Conservation (phyloP, 2,329 filamentous ascomycete species). For the Aspergillus felis region DNA sequence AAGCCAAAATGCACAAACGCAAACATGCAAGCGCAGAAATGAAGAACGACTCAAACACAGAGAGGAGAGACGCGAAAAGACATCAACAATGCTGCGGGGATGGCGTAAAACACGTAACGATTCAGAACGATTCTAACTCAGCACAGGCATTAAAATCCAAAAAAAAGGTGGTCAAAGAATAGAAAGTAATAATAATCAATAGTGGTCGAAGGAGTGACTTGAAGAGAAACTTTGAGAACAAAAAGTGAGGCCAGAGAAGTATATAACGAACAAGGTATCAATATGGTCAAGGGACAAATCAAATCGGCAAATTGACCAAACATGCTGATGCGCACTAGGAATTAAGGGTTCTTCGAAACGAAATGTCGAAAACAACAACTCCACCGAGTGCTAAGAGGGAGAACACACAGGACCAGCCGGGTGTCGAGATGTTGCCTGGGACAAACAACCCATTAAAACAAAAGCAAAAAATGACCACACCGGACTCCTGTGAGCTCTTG, state of each 20-base stretch:
- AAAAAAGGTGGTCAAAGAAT: constrained; percentile 6
- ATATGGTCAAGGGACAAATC: constrained; percentile 14
- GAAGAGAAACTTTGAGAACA: constrained; percentile 11
- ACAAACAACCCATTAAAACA: constrained; percentile 33
- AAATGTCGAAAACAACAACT: constrained; percentile 27
- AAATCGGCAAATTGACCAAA: constrained; percentile 23
- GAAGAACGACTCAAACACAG: background rate
- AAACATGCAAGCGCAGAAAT: background rate
- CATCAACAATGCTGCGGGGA: constrained; percentile 15
- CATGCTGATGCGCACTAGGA: constrained; percentile 32
- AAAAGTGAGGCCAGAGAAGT: constrained; percentile 15
- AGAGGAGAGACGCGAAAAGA: constrained; percentile 19
- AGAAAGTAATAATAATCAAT: constrained; percentile 13
- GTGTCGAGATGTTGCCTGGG: constrained; percentile 39
- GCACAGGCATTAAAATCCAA: constrained; percentile 16
- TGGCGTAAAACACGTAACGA: constrained; percentile 25
- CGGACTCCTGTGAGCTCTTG: constrained; percentile 43
- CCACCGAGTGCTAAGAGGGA: constrained; percentile 36
- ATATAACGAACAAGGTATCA: constrained; percentile 33
- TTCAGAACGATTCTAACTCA: constrained; percentile 26
- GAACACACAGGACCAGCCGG: constrained; percentile 47
- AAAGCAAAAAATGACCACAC: constrained; percentile 38
- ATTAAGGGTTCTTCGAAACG: constrained; percentile 18
- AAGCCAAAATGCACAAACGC: constrained; percentile 1
- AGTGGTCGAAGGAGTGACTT: constrained; percentile 12